Base-by-base conservation (phyloP, 2,329 filamentous ascomycete species). In the Colletotrichum navitas region DNA sequence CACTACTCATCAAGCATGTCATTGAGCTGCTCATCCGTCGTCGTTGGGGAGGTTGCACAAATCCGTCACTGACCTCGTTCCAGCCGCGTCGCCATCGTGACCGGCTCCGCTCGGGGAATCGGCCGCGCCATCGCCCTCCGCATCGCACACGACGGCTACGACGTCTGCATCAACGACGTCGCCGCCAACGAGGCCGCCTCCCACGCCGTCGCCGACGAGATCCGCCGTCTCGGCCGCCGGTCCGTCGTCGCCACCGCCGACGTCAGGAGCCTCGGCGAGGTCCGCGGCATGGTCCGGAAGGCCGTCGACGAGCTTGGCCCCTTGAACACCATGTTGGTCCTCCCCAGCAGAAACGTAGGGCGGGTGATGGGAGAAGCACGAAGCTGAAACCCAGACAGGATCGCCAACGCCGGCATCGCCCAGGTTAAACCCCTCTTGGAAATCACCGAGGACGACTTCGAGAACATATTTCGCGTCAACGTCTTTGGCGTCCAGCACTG, bases 401-500 rank as follows among this genome's bases (percentile, higher is more conserved):
- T 91, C 10, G 89, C 89, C 34, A 91, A 91, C 71, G 89, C 90
- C 0, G 90, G 89, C 10, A 89, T 91, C 52, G 85, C 86, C 0
- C 87, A 90, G 73, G 86, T 90, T 7, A 87, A 88, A 73, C 75
- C 82, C 0, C 76, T 89, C 0, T 83, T 92, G 0, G 87, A 91
- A 3, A 75, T 91, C 2, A 87, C 86, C 0, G 85, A 89, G 60
- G 82, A 86, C 3, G 89, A 92, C 67, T 83, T 91, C 55, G 80
- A 84, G 39, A 81, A 82, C 26, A 89, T 92, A 84, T 89, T 92
- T 75, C 84, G 86, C 29, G 85, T 93, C 67, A 93, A 93, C 73
- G 88, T 93, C 32, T 85, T 84, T 59, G 91, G 91, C 5, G 85
- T 91, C 0, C 90, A 89, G 75, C 89, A 92, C 75, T 92, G 89